A percentile compares a stretch with the other conserved stretches of the same genome.
phyloP scores from a whole-genome alignment of 169 alveolate genomes.

The Plasmodium adleri region DNA sequence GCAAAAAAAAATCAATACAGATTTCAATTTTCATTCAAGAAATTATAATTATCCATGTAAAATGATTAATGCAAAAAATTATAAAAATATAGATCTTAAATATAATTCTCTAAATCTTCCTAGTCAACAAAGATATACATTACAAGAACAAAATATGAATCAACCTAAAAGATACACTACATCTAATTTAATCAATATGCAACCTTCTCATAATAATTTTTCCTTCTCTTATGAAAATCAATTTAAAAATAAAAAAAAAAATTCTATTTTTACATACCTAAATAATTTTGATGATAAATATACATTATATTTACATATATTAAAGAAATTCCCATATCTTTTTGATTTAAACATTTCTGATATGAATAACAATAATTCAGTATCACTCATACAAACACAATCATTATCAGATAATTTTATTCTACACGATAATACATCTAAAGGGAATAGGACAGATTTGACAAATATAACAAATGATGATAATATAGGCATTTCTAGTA shows the following conservation, averaged over 20 bases:
- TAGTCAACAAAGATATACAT: background rate
- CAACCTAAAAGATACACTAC: background rate
- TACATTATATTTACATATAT: slow-evolving; percentile 34
- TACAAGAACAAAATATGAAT: background rate
- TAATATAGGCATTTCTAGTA: background rate
- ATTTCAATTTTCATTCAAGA: background rate
- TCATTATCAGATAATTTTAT: background rate
- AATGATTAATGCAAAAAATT: background rate
- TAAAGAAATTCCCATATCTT: slow-evolving; percentile 35
- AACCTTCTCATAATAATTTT: too few species aligned
- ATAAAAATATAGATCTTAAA: slow-evolving; percentile 20
- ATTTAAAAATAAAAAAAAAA: slow-evolving; percentile 54
- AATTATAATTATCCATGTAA: background rate
- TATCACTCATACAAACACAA: background rate
- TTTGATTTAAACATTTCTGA: slow-evolving; percentile 49
- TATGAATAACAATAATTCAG: slow-evolving; percentile 5
- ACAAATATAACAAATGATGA: background rate
- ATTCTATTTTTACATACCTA: slow-evolving; percentile 47
- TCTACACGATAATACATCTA: background rate
- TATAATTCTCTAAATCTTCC: slow-evolving; percentile 22
- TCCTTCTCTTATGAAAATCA: background rate
- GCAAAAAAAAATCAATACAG: background rate
- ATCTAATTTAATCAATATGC: background rate
- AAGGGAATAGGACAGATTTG: background rate
- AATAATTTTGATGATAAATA: slow-evolving; percentile 47